Percentiles rank a stretch among this genome's conserved stretches.
These are phyloP conservation scores for Hypocrella siamensis DNA, from an alignment of 2,329 filamentous ascomycete genomes.

Conservation along the genomic window DNA sequence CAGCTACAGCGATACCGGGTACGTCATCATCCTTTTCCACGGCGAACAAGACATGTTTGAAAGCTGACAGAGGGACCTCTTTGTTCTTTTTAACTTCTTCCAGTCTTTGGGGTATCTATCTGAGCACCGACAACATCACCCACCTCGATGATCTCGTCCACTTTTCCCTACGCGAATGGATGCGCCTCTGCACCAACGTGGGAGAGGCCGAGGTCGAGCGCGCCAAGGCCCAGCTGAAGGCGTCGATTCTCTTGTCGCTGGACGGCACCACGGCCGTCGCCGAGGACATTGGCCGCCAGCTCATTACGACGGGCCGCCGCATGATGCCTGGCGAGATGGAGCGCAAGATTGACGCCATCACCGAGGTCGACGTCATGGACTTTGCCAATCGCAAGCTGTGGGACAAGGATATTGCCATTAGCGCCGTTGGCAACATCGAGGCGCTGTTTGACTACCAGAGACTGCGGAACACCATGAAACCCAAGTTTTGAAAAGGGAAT, in stretches of 20 bases:
- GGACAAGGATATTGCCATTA: constrained; percentile 93
- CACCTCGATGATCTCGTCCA: constrained; percentile 89
- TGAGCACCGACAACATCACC: constrained; percentile 80
- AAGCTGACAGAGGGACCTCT: not conserved
- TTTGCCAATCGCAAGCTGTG: constrained; percentile 92
- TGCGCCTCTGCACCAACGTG: constrained; percentile 80
- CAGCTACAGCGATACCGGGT: constrained; percentile 98
- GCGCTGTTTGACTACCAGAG: constrained; percentile 65
- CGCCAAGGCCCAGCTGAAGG: constrained; percentile 98
- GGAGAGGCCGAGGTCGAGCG: constrained; percentile 86
- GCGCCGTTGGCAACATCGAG: constrained; percentile 86
- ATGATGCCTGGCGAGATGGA: constrained; percentile 90
- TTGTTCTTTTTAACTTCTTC: not conserved
- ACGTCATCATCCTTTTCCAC: constrained; percentile 20
- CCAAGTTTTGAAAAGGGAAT: constrained; percentile 58
- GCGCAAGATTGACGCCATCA: constrained; percentile 73
- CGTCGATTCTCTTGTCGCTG: constrained; percentile 88
- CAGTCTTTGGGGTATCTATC: constrained; percentile 99
- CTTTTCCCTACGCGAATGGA: constrained; percentile 98
- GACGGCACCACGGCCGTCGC: constrained; percentile 95
- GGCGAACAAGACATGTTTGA: not conserved
- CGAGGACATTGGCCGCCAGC: constrained; percentile 96
- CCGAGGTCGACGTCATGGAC: constrained; percentile 92
- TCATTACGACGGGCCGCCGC: constrained; percentile 90
- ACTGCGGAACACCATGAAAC: constrained; percentile 73